Percentiles rank a stretch among this genome's conserved stretches.
Evolutionary conservation across 441 rosid genomes (phyloP).

Genomic region (Erysimum cheiri): DNA sequence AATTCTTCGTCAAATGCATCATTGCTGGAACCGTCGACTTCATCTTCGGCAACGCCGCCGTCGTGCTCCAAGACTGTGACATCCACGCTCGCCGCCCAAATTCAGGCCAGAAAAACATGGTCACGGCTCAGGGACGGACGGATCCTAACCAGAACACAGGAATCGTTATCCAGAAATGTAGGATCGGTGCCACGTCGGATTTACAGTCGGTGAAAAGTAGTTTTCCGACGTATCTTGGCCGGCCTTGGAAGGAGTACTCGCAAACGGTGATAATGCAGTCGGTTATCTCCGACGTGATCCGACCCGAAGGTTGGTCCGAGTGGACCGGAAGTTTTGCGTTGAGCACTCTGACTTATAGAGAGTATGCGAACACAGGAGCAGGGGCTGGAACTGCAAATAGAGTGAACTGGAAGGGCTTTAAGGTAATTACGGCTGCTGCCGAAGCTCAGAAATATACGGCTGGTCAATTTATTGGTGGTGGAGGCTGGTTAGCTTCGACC

Average conservation of each 20-base stretch:
- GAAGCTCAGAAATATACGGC: slow-evolving; percentile 57
- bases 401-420: slow-evolving; percentile 56
- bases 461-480: slow-evolving; percentile 58
- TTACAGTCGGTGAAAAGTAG: slow-evolving; percentile 44
- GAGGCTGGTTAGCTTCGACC: slow-evolving; percentile 58
- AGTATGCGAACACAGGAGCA: slow-evolving; percentile 55
- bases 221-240: slow-evolving; percentile 53
- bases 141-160: slow-evolving; percentile 76
- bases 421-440: slow-evolving; percentile 47
- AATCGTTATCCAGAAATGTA: slow-evolving; percentile 63
- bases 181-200: slow-evolving; percentile 64
- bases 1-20: slow-evolving; percentile 53
- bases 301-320: slow-evolving; percentile 62
- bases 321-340: slow-evolving; percentile 65
- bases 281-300: slow-evolving; percentile 51
- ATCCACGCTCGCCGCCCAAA: slow-evolving; percentile 64
- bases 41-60: slow-evolving; percentile 69
- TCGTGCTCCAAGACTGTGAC: slow-evolving; percentile 57
- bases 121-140: slow-evolving; percentile 66
- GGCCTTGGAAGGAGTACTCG: slow-evolving; percentile 67
- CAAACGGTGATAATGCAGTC: slow-evolving; percentile 62
- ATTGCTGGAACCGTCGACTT: slow-evolving; percentile 63
- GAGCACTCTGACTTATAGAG: slow-evolving; percentile 54
- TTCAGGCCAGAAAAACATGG: slow-evolving; percentile 61
- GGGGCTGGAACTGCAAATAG: slow-evolving; percentile 54